Percentiles rank a stretch among this genome's conserved stretches.
phyloP scores from a whole-genome alignment of 2,329 filamentous ascomycete species.

The Pestalotiopsis fici region DNA sequence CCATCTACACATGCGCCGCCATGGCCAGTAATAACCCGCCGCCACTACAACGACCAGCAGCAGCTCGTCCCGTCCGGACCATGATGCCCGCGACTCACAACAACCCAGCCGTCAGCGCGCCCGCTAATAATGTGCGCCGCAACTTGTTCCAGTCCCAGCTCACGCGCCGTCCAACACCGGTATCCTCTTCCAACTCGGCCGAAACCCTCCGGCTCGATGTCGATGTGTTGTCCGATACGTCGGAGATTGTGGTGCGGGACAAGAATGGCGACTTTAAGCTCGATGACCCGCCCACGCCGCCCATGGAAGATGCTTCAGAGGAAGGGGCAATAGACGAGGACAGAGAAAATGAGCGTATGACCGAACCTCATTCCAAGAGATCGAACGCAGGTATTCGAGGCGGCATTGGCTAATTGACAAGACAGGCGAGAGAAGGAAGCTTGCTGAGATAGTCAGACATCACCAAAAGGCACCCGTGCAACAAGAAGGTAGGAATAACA shows the following conservation, averaged over 20 bases:
- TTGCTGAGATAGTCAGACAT: constrained; percentile 63
- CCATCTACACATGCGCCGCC: background rate
- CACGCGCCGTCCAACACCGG: constrained; percentile 55
- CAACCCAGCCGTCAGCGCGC: constrained; percentile 20
- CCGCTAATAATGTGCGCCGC: constrained; percentile 40
- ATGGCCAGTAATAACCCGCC: constrained; percentile 28
- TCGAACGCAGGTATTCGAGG: background rate
- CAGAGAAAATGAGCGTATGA: constrained; percentile 56
- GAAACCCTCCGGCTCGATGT: constrained; percentile 48
- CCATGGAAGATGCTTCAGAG: constrained; percentile 52
- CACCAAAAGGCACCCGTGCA: constrained; percentile 62
- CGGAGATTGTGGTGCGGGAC: constrained; percentile 64
- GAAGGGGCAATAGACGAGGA: constrained; percentile 59
- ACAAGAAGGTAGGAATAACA: constrained; percentile 57
- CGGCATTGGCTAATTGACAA: constrained; percentile 1
- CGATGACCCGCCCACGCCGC: constrained; percentile 54
- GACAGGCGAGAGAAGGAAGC: constrained; percentile 58
- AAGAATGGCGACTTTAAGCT: constrained; percentile 64
- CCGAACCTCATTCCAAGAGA: background rate
- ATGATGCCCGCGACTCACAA: background rate
- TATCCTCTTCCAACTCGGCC: constrained; percentile 35
- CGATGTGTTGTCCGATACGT: constrained; percentile 42
- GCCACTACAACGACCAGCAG: constrained; percentile 21
- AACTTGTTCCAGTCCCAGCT: constrained; percentile 64
- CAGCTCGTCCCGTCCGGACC: constrained; percentile 21